These are phyloP conservation scores for Cryphonectria nitschkei DNA, from an alignment of 2,329 filamentous ascomycete genomes.

Conservation along the genomic window DNA sequence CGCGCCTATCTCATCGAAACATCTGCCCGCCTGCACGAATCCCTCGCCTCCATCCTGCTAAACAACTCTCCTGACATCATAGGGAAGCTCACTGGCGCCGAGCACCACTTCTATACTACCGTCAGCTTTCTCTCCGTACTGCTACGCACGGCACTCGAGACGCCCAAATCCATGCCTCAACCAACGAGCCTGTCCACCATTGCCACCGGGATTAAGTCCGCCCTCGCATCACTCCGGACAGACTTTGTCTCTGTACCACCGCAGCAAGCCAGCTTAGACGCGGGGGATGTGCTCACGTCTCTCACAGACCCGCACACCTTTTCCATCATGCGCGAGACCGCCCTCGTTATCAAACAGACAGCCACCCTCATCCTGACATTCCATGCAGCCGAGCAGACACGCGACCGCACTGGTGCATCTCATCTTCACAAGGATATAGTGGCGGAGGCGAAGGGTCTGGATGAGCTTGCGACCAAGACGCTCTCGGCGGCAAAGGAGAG, in stretches of 20 bases:
- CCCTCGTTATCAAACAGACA: constrained; percentile 39
- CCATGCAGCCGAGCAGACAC: constrained; percentile 39
- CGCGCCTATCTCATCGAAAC: constrained; percentile 49
- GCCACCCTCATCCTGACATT: constrained; percentile 36
- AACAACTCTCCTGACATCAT: constrained; percentile 33
- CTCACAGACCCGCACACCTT: constrained; percentile 42
- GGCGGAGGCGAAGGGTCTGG: constrained; percentile 40
- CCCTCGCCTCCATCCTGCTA: constrained; percentile 47
- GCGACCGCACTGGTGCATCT: constrained; percentile 40
- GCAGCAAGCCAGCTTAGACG: constrained; percentile 1
- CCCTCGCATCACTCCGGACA: constrained; percentile 8
- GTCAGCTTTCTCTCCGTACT: constrained; percentile 45
- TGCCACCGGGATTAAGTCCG: constrained; percentile 20
- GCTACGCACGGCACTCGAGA: constrained; percentile 32
- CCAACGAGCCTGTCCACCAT: constrained; percentile 30
- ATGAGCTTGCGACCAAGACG: constrained; percentile 32
- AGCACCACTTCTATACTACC: constrained; percentile 49
- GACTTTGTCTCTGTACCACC: constrained; percentile 17
- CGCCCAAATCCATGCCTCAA: constrained; percentile 15
- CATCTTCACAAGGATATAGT: constrained; percentile 40
- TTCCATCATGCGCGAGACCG: constrained; percentile 43
- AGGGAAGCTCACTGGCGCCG: constrained; percentile 44
- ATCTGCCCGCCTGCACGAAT: constrained; percentile 47
- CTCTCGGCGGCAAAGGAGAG: constrained; percentile 38
- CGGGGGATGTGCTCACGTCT: constrained; percentile 33